Evolutionary conservation across 2,329 filamentous ascomycete species (phyloP), one percentile per base, ranked within the genome.

Genomic region (Parasarocladium wereldwijsianum): DNA sequence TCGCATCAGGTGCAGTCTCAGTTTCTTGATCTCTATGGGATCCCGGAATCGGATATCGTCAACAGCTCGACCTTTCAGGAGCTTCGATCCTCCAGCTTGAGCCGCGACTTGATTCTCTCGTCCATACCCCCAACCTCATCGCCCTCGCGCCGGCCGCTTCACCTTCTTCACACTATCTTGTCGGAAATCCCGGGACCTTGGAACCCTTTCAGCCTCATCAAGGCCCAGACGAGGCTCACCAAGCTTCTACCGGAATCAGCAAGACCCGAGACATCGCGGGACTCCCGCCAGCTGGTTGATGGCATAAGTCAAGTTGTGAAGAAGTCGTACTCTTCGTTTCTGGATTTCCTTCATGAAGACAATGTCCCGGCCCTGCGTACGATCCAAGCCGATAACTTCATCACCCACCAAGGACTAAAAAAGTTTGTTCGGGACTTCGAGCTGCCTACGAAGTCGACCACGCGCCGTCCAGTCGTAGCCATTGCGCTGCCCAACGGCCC

Each of bases 401-500:
- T 57, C 30, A 47, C 51, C 6, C 45, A 57, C 28, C 35, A 37
- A 10, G 44, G 41, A 1, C 40, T 60, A 4, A 36, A 38, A 8
- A 34, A 39, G 3, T 55, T 55, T 28, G 43, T 56, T 14, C 32
- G 34, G 13, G 40, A 37, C 8, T 57, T 61, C 29, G 33, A 35
- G 2, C 40, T 60, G 2, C 45, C 51, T 5, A 28, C 42, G 2
- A 11, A 25, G 3, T 30, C 30, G 3, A 24, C 19, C 2, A 25
- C 30, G 8, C 34, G 26, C 23, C 61, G 61, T 36, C 58, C 60
- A 3, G 49, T 62, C 9, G 52, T 67, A 8, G 63, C 59, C 17
- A 56, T 70, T 26, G 58, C 64, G 3, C 41, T 70, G 5, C 63
- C 64, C 1, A 70, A 70, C 38, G 65, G 66, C 4, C 61, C 62